Conservation (phyloP, 495 filamentous ascomycete genomes). For the Penicillium verhagenii region DNA sequence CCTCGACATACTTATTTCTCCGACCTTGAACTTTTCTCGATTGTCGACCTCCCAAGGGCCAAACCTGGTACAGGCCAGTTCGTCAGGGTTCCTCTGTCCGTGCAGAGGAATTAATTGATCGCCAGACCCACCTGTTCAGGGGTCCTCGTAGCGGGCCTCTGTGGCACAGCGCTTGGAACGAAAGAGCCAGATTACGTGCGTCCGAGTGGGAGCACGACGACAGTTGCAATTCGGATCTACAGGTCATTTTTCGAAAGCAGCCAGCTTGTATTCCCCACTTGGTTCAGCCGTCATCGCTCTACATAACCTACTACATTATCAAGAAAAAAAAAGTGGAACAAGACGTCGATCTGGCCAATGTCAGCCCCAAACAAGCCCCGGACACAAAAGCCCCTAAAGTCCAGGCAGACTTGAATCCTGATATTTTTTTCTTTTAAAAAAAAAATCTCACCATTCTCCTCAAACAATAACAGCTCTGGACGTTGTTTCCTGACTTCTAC, state of each 20-base stretch:
- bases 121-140: slow-evolving; percentile 20
- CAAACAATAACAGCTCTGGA: not conserved
- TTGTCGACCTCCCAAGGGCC: not conserved
- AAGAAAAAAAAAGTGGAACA: slow-evolving; percentile 5
- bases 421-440: too few relatives aligned
- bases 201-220: slow-evolving; percentile 1
- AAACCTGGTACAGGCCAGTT: not conserved
- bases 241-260: not conserved
- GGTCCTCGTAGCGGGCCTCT: slow-evolving; percentile 11
- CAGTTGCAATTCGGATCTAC: not conserved
- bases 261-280: not conserved
- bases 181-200: not conserved
- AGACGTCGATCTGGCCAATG: slow-evolving; percentile 12
- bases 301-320: not conserved
- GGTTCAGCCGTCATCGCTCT: not conserved
- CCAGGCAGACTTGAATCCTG: not conserved
- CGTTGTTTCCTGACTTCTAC: not conserved
- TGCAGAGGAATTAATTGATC: slow-evolving; percentile 10
- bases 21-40: too few relatives aligned
- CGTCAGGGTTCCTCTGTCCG: not conserved
- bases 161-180: slow-evolving; percentile 7
- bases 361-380: slow-evolving; percentile 6
- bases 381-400: slow-evolving; percentile 12
- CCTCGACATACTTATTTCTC: not conserved
- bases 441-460: not conserved